Conservation (phyloP, 2,329 filamentous ascomycete species). For the Massarina eburnea region DNA sequence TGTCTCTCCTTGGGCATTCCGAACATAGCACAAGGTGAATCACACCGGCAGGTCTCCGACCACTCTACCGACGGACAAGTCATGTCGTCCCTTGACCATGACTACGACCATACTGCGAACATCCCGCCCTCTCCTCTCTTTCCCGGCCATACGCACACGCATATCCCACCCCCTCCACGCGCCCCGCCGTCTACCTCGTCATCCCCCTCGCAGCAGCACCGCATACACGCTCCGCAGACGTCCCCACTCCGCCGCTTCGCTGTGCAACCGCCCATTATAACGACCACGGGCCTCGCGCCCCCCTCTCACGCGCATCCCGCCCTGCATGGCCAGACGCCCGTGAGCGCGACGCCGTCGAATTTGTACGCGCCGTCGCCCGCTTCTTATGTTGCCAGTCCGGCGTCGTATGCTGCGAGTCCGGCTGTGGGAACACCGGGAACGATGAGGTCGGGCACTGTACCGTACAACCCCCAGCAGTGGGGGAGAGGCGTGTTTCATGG, state of each 20-base stretch:
- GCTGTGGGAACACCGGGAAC: constrained; percentile 26
- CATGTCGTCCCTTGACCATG: constrained; percentile 1
- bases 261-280: constrained; percentile 46
- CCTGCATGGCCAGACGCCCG: constrained; percentile 43
- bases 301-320: constrained; percentile 29
- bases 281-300: constrained; percentile 45
- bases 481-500: constrained; percentile 43
- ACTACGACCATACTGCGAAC: neutral
- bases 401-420: constrained; percentile 12
- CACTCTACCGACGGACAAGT: neutral
- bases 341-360: constrained; percentile 41
- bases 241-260: constrained; percentile 39
- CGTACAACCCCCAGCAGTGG: constrained; percentile 56
- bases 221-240: constrained; percentile 22
- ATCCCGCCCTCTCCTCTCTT: constrained; percentile 20
- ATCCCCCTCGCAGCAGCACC: constrained; percentile 4
- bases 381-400: constrained; percentile 22
- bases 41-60: neutral
- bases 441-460: constrained; percentile 35
- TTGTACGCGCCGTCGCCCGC: constrained; percentile 36
- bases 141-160: too few relatives aligned
- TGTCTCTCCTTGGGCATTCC: neutral
- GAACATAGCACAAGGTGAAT: neutral
- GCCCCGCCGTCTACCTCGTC: constrained; percentile 18
- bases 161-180: constrained; percentile 26